Evolutionary conservation across 768 basidiomycete genomes (phyloP).

Genomic region (Lentinula lateritia): DNA sequence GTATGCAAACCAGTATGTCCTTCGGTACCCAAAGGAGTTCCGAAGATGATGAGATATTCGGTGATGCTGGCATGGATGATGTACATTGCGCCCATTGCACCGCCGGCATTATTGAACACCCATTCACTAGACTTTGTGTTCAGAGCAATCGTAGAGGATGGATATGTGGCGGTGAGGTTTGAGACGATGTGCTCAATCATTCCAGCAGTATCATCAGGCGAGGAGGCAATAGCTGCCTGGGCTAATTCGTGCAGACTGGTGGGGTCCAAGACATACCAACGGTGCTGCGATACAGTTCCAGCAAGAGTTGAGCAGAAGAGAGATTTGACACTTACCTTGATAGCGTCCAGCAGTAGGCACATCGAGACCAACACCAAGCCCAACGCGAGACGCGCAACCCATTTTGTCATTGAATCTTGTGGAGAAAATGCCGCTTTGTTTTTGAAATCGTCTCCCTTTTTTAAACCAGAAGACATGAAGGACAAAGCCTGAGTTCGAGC

Average conservation of each 20-base stretch:
- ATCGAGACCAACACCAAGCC: slow-evolving; percentile 29
- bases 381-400: slow-evolving; percentile 30
- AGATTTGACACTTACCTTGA: slow-evolving; percentile 40
- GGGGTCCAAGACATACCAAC: slow-evolving; percentile 86
- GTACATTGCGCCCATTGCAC: slow-evolving; percentile 98
- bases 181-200: slow-evolving; percentile 80
- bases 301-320: too few species aligned
- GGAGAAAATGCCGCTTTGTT: neutral
- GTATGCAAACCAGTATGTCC: slow-evolving; percentile 93
- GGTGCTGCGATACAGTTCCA: slow-evolving; percentile 40
- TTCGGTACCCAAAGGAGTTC: slow-evolving; percentile 94
- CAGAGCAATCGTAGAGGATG: slow-evolving; percentile 47
- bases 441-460: neutral
- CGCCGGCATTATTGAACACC: slow-evolving; percentile 97
- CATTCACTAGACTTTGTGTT: slow-evolving; percentile 69
- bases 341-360: slow-evolving; percentile 51
- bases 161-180: slow-evolving; percentile 73
- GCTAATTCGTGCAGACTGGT: slow-evolving; percentile 66
- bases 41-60: slow-evolving; percentile 95
- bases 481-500: neutral
- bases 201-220: slow-evolving; percentile 52
- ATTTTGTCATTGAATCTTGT: slow-evolving; percentile 11
- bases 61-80: slow-evolving; percentile 95
- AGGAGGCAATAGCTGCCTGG: slow-evolving; percentile 64
- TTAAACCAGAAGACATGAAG: neutral